Evolutionary conservation across 106 monocot genomes (phyloP), one percentile per base, ranked within the genome.

Genomic region (Cymbidium sinense): DNA sequence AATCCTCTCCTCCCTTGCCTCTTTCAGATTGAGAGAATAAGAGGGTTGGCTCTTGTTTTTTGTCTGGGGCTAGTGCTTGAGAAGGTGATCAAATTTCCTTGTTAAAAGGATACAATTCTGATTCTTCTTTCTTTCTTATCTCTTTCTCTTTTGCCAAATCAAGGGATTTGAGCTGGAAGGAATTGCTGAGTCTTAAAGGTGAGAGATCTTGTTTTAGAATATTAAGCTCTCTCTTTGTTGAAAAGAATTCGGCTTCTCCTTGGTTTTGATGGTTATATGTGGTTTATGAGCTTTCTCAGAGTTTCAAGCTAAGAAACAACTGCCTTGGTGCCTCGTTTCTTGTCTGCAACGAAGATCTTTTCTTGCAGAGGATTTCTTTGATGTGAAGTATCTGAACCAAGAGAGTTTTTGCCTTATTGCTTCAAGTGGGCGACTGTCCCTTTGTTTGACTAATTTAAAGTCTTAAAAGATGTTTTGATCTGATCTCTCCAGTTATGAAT

Each of bases 101-200:
- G 64, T 64, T n/a, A n/a, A n/a, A 64, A 64, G 64, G 64, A 64
- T 29, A 29, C 64, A 27, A 64, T 12, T 35, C 70, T 70, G 31
- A 3, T 17, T 34, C 34, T 70, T 15, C 34, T 34, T 6, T 18
- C 28, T 27, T 27, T 29, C 28, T 20, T 64, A 25, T 64, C 64
- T 64, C 64, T 64, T 64, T 64, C 64, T 64, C 64, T 64, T 6
- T 64, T 20, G 17, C 64, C 0, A 64, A 27, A 29, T 29, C 9
- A 29, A 29, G 28, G 64, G 64, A 28, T 28, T 54, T 28, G 9
- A 27, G 64, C 64, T 28, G 25, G 64, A 64, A 70, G 31, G 31
- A 20, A 28, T 34, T 70, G 4, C 18, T 2, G 73, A 73, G 41
- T 33, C 43, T 33, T 4, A 23, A 41, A 73, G 73, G 73, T 39